These are phyloP conservation scores for maize (Zea mays) DNA, from an alignment of 176 grass and related monocot genomes.

Conservation along the genomic window Zm-B73-REFERENCE-NAM-5.0 NC_050102.1:27096501-27097000, in stretches of 20 bases:
- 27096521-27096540: too few species aligned
- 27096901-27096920: not conserved
- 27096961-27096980: not conserved
- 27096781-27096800: not conserved
- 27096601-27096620: too few species aligned
- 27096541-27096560: too few species aligned
- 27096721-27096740: not conserved
- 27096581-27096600: too few species aligned
- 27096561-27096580: too few species aligned
- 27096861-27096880: not conserved
- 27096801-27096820: not conserved
- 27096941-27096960: not conserved
- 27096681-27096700: not conserved
- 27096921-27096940: not conserved
- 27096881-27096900: not conserved
- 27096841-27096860: slow-evolving; percentile 1
- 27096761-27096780: not conserved
- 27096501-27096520: too few species aligned
- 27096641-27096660: too few species aligned
- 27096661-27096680: too few species aligned
- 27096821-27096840: not conserved
- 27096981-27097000: too few species aligned
- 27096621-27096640: too few species aligned
- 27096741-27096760: not conserved
- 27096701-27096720: not conserved